Percentiles rank a stretch among this genome's conserved stretches.
Conservation (phyloP, 768 basidiomycete genomes). For the Lentinula detonsa region DNA sequence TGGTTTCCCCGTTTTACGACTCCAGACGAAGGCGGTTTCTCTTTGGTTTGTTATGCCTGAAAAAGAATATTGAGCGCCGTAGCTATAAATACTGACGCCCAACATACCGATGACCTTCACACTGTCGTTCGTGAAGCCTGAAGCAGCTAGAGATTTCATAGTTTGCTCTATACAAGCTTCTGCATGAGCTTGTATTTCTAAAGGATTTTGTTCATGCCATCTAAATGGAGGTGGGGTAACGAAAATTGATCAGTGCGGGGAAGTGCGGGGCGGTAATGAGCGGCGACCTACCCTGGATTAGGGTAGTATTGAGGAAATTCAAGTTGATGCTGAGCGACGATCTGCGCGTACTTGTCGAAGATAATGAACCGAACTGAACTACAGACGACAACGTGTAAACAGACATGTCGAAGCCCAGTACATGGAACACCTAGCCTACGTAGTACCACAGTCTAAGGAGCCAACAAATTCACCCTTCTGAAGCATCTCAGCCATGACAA, state of each 20-base stretch:
- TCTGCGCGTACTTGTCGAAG: constrained; percentile 82
- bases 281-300: constrained; percentile 59
- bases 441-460: constrained; percentile 92
- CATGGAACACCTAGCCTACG: constrained; percentile 43
- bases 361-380: constrained; percentile 91
- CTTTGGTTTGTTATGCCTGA: constrained; percentile 94
- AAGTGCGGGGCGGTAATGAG: background rate
- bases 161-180: constrained; percentile 72
- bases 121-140: constrained; percentile 74
- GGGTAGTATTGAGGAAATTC: constrained; percentile 96
- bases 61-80: constrained; percentile 11
- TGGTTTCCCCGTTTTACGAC: constrained; percentile 81
- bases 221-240: constrained; percentile 26
- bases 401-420: background rate
- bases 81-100: constrained; percentile 7
- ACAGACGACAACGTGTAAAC: constrained; percentile 3
- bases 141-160: constrained; percentile 59
- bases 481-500: background rate
- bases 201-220: constrained; percentile 94
- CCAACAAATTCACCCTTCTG: constrained; percentile 83
- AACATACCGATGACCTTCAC: constrained; percentile 89
- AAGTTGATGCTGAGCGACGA: constrained; percentile 82
- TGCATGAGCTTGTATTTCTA: constrained; percentile 72
- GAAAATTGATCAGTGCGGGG: background rate
- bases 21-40: constrained; percentile 94